Evolutionary conservation across 208 protist species (phyloP), one percentile per base, ranked within the genome.

Genomic region (Novymonas esmeraldas): DNA sequence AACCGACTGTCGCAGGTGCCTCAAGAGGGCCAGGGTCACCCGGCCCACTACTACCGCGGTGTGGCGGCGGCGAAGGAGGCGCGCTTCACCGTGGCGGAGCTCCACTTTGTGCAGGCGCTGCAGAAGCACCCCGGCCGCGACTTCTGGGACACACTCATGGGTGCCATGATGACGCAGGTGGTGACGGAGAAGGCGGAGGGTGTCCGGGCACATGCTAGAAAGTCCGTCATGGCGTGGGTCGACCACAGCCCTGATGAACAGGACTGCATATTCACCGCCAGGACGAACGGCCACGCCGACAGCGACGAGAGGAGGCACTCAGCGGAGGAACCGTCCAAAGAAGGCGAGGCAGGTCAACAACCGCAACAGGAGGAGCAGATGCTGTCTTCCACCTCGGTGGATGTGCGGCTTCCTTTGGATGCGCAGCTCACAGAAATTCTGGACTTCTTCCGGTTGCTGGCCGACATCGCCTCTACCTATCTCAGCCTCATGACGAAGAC

Each of bases 391-490:
- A n/a, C n/a, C n/a, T n/a, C n/a, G n/a, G n/a, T 28, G n/a, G 51
- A 57, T 28, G 1, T 6, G 3, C 6, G 0, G 7, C 69, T 75
- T 6, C 69, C 69, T 7, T 39, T 75, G 6, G 69, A 75, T 28
- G 69, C 56, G 18, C 13, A 22, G 20, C 69, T 75, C 11, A 51
- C 41, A 16, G 50, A 68, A 24, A 33, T 76, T 26, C 33, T 76
- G 18, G 46, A 64, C 46, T 70, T 58, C 70, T 61, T 50, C 18
- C 62, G 70, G 3, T 29, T 70, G 54, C 44, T 68, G 14, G 54
- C 62, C 3, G 62, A 76, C 55, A 64, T 70, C 31, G 62, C 55
- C 11, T 20, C 45, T 22, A 63, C 70, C 20, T 76, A 76, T 46
- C 63, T 76, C 2, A 5, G 18, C 16, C 55, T 34, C 3, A 16